These are phyloP conservation scores for Eimeria zaria DNA, from an alignment of 169 alveolate species.

Conservation along the genomic window DNA sequence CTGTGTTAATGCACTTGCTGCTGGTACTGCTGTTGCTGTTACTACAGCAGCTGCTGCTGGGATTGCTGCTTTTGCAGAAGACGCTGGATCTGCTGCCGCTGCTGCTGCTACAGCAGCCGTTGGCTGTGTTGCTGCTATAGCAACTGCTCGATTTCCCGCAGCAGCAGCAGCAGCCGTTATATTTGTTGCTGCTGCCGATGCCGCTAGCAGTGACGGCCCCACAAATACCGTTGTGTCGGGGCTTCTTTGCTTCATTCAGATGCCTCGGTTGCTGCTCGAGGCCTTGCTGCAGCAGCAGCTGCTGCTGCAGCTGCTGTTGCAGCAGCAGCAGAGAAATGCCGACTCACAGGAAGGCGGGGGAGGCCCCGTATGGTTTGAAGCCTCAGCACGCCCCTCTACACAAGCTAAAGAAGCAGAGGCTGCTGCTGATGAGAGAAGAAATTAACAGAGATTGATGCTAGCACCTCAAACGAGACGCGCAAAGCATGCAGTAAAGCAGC, in stretches of 20 bases:
- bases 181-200: too few relatives aligned
- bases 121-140: too few relatives aligned
- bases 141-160: too few relatives aligned
- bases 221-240: constrained; percentile 6
- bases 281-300: neutral
- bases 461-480: constrained; percentile 1
- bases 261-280: neutral
- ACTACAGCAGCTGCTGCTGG: too few relatives aligned
- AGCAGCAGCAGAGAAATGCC: neutral
- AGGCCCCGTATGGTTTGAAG: neutral
- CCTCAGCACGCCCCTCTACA: neutral
- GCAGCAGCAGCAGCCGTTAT: neutral
- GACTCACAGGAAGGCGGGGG: neutral
- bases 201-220: constrained; percentile 7
- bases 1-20: too few relatives aligned
- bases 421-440: neutral
- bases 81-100: too few relatives aligned
- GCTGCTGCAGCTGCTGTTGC: neutral
- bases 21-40: too few relatives aligned
- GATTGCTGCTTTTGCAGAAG: too few relatives aligned
- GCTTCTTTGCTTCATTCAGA: neutral
- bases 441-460: neutral
- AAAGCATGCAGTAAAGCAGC: constrained; percentile 44
- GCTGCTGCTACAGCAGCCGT: too few relatives aligned
- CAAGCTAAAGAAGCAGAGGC: neutral